Percentiles rank a stretch among this genome's conserved stretches.
Conservation (phyloP, 2,329 filamentous ascomycete genomes). For the Lachnellula subtilissima region DNA sequence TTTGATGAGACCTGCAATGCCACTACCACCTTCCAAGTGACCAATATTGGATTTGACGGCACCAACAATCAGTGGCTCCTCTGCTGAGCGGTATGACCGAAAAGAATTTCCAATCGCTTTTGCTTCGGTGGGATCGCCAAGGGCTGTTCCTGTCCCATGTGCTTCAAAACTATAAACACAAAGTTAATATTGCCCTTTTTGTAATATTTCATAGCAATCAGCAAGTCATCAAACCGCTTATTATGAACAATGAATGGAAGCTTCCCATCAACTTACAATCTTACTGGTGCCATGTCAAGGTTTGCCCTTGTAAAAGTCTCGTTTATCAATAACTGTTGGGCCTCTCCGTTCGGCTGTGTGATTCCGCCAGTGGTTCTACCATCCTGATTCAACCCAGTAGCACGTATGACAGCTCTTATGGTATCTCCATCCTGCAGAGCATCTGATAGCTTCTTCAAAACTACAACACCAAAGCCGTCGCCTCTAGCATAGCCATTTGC, state of each 20-base stretch:
- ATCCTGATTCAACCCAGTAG: slow-evolving; percentile 48
- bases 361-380: slow-evolving; percentile 50
- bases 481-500: slow-evolving; percentile 60
- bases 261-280: background rate
- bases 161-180: slow-evolving; percentile 1
- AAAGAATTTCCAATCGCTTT: background rate
- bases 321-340: slow-evolving; percentile 31
- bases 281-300: background rate
- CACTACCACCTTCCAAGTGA: slow-evolving; percentile 20
- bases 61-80: background rate
- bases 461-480: slow-evolving; percentile 53
- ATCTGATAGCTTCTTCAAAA: slow-evolving; percentile 53
- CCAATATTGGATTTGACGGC: slow-evolving; percentile 16
- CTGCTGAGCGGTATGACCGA: background rate
- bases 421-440: slow-evolving; percentile 54
- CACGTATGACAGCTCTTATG: slow-evolving; percentile 50
- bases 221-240: too few relatives aligned
- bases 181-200: too few relatives aligned
- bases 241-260: too few relatives aligned
- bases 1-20: slow-evolving; percentile 19
- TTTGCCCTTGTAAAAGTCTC: slow-evolving; percentile 2
- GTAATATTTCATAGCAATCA: too few relatives aligned
- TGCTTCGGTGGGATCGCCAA: background rate
- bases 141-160: slow-evolving; percentile 6
- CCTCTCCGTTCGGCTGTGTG: slow-evolving; percentile 45